phyloP scores from a whole-genome alignment of 768 basidiomycete genomes.

The Lepiota brunneoincarnata region DNA sequence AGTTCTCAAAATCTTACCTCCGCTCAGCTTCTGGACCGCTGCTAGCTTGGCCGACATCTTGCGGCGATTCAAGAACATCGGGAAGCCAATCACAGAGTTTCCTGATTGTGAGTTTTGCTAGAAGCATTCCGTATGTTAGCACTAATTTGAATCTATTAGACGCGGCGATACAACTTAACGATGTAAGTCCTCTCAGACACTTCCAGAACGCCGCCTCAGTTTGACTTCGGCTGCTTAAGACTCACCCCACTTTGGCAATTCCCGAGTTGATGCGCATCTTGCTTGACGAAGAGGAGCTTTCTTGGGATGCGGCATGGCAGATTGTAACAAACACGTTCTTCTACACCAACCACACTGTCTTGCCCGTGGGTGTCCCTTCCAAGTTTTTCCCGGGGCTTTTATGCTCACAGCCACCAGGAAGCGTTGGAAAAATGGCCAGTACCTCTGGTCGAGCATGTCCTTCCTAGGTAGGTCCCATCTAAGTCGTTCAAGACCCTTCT shows the following conservation, averaged over 20 bases:
- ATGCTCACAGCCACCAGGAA: constrained; percentile 42
- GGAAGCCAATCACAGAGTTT: constrained; percentile 75
- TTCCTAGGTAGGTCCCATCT: constrained; percentile 58
- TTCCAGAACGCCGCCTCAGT: not conserved
- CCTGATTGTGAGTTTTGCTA: constrained; percentile 62
- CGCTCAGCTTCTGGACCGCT: constrained; percentile 76
- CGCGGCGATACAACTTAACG: constrained; percentile 94
- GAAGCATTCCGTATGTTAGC: not conserved
- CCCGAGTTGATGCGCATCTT: constrained; percentile 93
- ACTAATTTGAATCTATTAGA: constrained; percentile 35
- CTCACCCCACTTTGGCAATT: constrained; percentile 93
- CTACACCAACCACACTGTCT: constrained; percentile 94
- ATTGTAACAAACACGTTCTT: constrained; percentile 91
- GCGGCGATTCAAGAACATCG: constrained; percentile 89
- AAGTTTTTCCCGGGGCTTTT: not conserved
- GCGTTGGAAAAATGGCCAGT: constrained; percentile 93
- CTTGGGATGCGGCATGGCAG: constrained; percentile 84
- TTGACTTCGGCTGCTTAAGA: constrained; percentile 45
- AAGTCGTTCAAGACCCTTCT: not conserved
- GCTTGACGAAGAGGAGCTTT: constrained; percentile 86
- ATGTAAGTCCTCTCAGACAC: constrained; percentile 43
- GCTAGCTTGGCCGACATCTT: constrained; percentile 87
- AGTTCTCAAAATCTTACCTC: not conserved
- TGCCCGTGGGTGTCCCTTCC: constrained; percentile 54
- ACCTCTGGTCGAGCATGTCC: constrained; percentile 76